Base-by-base conservation (phyloP, 768 basidiomycete genomes). In the Rhodosporidiobolus odoratus region DNA sequence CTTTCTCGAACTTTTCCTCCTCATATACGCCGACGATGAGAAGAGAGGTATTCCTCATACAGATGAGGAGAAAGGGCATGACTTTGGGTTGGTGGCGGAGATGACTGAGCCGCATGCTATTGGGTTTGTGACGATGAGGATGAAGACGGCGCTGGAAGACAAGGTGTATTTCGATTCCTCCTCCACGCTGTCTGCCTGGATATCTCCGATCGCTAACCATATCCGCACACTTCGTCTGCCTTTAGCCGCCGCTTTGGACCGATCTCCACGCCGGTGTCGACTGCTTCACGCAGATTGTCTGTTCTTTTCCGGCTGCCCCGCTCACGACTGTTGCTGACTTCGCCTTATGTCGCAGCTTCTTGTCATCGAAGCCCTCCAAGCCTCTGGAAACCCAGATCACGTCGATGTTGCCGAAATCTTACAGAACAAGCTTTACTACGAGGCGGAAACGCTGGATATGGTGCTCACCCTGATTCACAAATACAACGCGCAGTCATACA, bases 251-350 rank as follows among this genome's bases (percentile, higher is more conserved):
- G 77, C 82, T 86, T 69, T 98, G 93, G 92, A 90, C 87, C 35
- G 94, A 96, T 78, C 83, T 98, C 35, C 92, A 97, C 79, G 91
- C 92, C 40, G 92, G 92, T 40, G 86, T 96, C 77, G 91, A 95
- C 77, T 95, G 92, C 79, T 85, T 98, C 74, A 93, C 92, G 27
- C 93, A 96, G 76, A 83, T 98, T 64, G 82, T 83, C 57, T 60
- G 81, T 75, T 34, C 10, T n/a, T 47, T 34, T 15, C 40, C 17
- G 0, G 38, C 58, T 1, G 21, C 37, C 27, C 34, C 35, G 17
- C 30, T 32, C 30, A 25, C 38, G 27, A 27, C 25, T 7, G 41
- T 32, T 52, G 4, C 45, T 59, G 32, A 45, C 48, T 23, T n/a
- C 13, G 40, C 56, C 12, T 64, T 56, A 25, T 38, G 13, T 7